Evolutionary conservation across 2,329 filamentous ascomycete genomes (phyloP), one percentile per base, ranked within the genome.

Genomic region (Arthrobotrys sphaeroides): DNA sequence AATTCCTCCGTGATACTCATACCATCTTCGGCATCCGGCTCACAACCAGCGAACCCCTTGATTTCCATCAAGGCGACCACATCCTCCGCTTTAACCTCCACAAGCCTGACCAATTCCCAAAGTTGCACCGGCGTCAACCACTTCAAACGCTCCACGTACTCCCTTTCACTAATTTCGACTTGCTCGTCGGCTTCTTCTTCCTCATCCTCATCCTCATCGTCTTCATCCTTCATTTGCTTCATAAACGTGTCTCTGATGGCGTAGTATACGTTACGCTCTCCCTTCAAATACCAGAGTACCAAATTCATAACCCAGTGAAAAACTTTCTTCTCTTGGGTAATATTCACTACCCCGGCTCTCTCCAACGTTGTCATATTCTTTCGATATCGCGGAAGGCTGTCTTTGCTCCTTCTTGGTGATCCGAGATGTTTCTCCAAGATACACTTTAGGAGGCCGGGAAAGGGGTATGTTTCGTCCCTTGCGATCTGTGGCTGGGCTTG

Each of bases 91-190:
- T 57, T 36, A 20, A 74, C 47, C 4, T 59, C 45, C 12, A 64
- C 62, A 2, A 74, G 31, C n/a, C 70, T 61, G 0, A 74, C 62
- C 22, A 74, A 26, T n/a, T 74, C 70, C 70, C 70, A 74, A n/a
- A 68, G 18, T n/a, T 74, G 70, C 5, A 10, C 28, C 1, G 70
- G 70, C 13, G 26, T 55, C 28, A 74, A 42, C 3, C 22, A 33
- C 38, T 38, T 47, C n/a, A 67, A 28, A 22, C 51, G 45, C 6
- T 42, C 38, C 4, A 51, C 24, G 12, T 47, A 74, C 10, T 74
- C 62, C 2, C 45, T 31, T 3, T 55, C 26, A n/a, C 28, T 38
- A 24, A 74, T 33, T 1, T 20, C n/a, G 24, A 55, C 2, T 16
- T 13, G 9, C n/a, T 22, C 49, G 13, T 43, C 42, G 16, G 51